Percentiles rank a stretch among this genome's conserved stretches.
Conservation (phyloP, 805 yeast genomes). For the Trichomonascus vanleenenianus region DNA sequence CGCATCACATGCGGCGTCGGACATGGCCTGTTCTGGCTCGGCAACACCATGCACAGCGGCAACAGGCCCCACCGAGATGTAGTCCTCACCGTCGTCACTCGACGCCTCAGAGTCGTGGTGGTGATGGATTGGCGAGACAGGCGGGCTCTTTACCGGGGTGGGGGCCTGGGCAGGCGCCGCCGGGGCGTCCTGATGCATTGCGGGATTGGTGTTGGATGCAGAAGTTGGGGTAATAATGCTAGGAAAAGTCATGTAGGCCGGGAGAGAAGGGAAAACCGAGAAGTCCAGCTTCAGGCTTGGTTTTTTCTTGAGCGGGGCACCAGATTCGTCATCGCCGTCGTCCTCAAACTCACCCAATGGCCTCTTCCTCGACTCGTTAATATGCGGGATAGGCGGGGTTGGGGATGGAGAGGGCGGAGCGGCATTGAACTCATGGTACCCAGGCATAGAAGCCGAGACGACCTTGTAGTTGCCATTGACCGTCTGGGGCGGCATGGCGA, state of each 20-base stretch:
- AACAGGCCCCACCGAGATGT: background rate
- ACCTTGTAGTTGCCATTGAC: background rate
- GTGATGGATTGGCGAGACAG: background rate
- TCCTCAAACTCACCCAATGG: too few species aligned
- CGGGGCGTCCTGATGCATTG: background rate
- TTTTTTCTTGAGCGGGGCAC: background rate
- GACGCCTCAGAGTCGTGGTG: background rate
- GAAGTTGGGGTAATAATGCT: background rate
- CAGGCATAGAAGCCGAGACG: background rate
- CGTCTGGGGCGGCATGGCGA: slow-evolving; percentile 1
- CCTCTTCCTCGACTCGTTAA: background rate
- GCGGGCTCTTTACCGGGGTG: background rate
- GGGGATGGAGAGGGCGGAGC: slow-evolving; percentile 1
- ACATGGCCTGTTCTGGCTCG: background rate
- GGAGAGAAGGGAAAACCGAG: background rate
- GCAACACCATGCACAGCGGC: too few species aligned
- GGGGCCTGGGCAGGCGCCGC: background rate
- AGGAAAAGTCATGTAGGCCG: too few species aligned
- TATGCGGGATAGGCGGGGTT: slow-evolving; percentile 1
- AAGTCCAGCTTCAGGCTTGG: slow-evolving; percentile 1
- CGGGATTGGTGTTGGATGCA: background rate
- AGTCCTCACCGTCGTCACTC: background rate
- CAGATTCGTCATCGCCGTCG: background rate
- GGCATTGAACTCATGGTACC: background rate
- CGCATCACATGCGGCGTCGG: background rate